phyloP scores from a whole-genome alignment of 176 grass and related monocot genomes.

The Rhipidocladum racemiflorum region DNA sequence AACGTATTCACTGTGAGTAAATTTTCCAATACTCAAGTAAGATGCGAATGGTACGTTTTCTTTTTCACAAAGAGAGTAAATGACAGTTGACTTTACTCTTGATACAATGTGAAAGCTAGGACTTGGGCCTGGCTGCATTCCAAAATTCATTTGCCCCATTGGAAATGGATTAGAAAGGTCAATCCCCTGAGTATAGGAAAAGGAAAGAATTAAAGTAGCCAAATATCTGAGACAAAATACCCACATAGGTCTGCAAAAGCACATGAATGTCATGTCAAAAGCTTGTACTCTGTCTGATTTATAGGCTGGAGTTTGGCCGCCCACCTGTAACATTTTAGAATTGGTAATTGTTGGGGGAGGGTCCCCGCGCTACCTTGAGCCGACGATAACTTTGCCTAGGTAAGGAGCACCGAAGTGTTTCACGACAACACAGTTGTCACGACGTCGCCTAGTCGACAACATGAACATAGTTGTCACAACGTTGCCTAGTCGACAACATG shows the following conservation, averaged over 20 bases:
- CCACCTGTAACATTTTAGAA: background rate
- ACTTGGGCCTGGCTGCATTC: constrained; percentile 30
- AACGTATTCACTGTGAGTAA: background rate
- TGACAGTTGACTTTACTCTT: constrained; percentile 23
- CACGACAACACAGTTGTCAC: too few species aligned
- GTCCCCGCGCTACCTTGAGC: too few species aligned
- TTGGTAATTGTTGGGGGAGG: too few species aligned
- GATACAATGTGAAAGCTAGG: constrained; percentile 34
- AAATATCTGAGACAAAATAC: constrained; percentile 4
- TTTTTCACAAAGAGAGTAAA: background rate
- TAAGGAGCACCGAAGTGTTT: too few species aligned
- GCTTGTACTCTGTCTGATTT: background rate
- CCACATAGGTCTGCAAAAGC: background rate
- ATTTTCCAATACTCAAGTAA: background rate
- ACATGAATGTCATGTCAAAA: background rate
- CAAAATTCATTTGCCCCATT: constrained; percentile 29
- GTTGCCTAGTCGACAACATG: too few species aligned
- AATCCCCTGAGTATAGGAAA: constrained; percentile 34
- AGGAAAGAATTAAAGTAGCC: background rate
- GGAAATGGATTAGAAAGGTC: constrained; percentile 37
- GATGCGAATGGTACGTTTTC: background rate
- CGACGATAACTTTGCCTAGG: too few species aligned
- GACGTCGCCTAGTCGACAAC: too few species aligned
- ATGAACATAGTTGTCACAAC: too few species aligned
- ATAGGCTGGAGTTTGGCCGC: constrained; percentile 28